Evolutionary conservation across 305 asterid species (phyloP).

Genomic region (Fraxinus sp.): DNA sequence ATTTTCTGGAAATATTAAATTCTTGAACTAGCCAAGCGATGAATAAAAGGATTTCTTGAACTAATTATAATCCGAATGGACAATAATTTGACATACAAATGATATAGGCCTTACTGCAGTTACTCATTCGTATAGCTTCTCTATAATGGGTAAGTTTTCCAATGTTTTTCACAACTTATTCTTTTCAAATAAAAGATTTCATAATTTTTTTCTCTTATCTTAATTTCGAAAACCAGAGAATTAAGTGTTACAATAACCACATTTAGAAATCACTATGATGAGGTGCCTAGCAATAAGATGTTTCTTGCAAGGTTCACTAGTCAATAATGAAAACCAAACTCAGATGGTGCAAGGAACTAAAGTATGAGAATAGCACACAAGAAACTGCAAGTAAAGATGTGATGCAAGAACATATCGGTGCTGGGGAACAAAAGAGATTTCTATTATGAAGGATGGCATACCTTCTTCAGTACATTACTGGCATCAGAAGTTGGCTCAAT

Average conservation of each 20-base stretch:
- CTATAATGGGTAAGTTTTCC: background rate
- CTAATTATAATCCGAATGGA: background rate
- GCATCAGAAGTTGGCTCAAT: conserved; percentile 93
- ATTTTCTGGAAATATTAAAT: background rate
- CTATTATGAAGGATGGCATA: conserved; percentile 27
- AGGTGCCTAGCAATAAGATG: conserved; percentile 9
- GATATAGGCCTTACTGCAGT: background rate
- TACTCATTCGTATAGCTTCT: background rate
- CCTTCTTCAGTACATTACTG: conserved; percentile 77
- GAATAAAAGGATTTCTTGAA: background rate
- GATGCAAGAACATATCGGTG: background rate
- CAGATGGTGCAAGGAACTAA: conserved; percentile 3
- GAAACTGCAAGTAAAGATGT: background rate
- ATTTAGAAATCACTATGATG: background rate
- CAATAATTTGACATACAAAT: background rate
- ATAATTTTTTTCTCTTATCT: background rate
- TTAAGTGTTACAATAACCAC: background rate
- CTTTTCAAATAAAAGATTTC: background rate
- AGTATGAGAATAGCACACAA: background rate
- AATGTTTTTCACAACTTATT: background rate
- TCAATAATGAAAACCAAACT: background rate
- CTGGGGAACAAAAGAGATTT: conserved; percentile 8
- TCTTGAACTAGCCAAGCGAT: background rate
- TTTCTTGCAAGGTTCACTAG: background rate
- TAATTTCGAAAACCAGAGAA: background rate